Conservation (phyloP, 345 rosid genomes). For the Murraya paniculata region DNA sequence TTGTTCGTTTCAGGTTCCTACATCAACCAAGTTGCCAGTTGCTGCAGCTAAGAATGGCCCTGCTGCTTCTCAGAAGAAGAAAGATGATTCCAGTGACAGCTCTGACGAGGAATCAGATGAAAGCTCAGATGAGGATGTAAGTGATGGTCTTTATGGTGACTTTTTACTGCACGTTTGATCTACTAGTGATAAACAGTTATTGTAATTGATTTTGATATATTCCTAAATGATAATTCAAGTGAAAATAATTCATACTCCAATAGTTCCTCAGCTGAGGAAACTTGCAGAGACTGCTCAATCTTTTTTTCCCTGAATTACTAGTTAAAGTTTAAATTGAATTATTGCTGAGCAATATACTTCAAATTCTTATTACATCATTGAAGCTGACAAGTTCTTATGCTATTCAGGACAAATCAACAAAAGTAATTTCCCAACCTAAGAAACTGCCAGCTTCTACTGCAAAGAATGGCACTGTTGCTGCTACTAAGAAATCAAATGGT, state of each 20-base stretch:
- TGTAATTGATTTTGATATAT: neutral
- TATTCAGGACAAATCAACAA: constrained; percentile 29
- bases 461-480: constrained; percentile 20
- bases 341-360: neutral
- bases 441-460: constrained; percentile 11
- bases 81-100: constrained; percentile 20
- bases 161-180: neutral
- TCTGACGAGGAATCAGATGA: constrained; percentile 32
- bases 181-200: neutral
- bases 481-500: constrained; percentile 18
- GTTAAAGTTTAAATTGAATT: neutral
- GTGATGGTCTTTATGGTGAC: constrained; percentile 9
- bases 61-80: constrained; percentile 23
- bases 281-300: neutral
- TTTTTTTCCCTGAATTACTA: too few relatives aligned
- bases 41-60: constrained; percentile 27
- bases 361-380: neutral
- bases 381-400: neutral
- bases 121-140: constrained; percentile 25
- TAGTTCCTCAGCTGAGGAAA: neutral
- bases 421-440: constrained; percentile 22
- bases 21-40: constrained; percentile 16
- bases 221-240: neutral
- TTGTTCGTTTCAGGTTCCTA: constrained; percentile 22
- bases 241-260: neutral